phyloP scores from a whole-genome alignment of 148 eudicot species.

The Polygonum aviculare region DNA sequence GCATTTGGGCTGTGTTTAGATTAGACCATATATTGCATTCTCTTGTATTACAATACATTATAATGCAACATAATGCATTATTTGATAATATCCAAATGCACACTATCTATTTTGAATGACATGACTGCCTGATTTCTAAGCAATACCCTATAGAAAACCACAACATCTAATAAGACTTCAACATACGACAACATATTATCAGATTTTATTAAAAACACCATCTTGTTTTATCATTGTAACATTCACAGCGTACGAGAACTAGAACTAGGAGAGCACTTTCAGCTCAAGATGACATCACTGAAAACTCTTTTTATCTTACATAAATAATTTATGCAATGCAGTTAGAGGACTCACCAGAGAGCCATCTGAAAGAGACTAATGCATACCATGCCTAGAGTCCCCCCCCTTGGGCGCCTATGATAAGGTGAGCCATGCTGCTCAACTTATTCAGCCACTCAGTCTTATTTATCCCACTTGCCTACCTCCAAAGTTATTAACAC shows the following conservation, averaged over 20 bases:
- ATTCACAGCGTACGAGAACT: not conserved
- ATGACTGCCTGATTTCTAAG: not conserved
- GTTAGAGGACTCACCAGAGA: conserved; percentile 60
- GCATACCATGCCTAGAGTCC: conserved; percentile 57
- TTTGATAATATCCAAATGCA: no score
- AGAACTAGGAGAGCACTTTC: not conserved
- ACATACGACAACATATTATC: not conserved
- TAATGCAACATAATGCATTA: no score
- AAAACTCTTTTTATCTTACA: not conserved
- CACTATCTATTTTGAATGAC: not conserved
- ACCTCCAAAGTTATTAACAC: conserved; percentile 96
- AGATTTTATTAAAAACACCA: not conserved
- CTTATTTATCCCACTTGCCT: conserved; percentile 60
- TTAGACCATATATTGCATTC: no score
- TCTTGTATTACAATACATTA: no score
- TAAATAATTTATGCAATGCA: not conserved
- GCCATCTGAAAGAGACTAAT: conserved; percentile 88
- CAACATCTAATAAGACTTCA: not conserved
- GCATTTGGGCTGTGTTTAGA: not conserved
- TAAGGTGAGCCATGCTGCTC: conserved; percentile 44
- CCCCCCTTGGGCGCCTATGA: conserved; percentile 57
- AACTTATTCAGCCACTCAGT: conserved; percentile 83
- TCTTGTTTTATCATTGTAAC: not conserved
- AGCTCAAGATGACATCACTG: not conserved
- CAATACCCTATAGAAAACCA: not conserved